phyloP scores from a whole-genome alignment of 129 eudicot genomes.

The Flaveria sonorensis region DNA sequence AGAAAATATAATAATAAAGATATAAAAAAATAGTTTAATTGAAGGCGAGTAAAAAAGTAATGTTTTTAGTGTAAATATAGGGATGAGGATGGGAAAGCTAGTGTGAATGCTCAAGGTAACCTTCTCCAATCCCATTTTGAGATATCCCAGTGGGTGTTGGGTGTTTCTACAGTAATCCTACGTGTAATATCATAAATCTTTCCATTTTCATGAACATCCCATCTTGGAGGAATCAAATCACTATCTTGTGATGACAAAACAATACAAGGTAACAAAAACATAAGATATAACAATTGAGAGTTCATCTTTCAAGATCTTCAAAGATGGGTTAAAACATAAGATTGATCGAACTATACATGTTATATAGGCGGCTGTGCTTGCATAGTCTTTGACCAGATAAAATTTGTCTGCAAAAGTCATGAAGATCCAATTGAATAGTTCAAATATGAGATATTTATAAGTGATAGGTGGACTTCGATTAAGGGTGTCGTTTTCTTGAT shows the following conservation, averaged over 20 bases:
- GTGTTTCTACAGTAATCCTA: slow-evolving; percentile 47
- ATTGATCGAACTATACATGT: not conserved
- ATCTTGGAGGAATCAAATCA: slow-evolving; percentile 38
- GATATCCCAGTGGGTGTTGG: slow-evolving; percentile 46
- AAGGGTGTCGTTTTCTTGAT: slow-evolving; percentile 9
- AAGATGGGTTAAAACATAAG: slow-evolving; percentile 5
- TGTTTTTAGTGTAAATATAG: too few species aligned
- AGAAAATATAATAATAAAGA: too few species aligned
- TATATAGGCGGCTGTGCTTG: not conserved
- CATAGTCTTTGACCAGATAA: not conserved
- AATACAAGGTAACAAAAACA: slow-evolving; percentile 2
- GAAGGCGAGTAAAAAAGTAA: too few species aligned
- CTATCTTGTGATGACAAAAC: slow-evolving; percentile 24
- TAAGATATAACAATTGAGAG: slow-evolving; percentile 7
- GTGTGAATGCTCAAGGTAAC: too few species aligned
- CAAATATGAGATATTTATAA: not conserved
- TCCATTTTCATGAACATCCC: slow-evolving; percentile 60
- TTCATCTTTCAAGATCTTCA: slow-evolving; percentile 21
- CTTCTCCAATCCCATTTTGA: slow-evolving; percentile 37
- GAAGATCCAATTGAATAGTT: not conserved
- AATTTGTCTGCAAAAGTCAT: not conserved
- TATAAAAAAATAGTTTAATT: too few species aligned
- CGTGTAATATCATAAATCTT: slow-evolving; percentile 74
- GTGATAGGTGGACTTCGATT: not conserved
- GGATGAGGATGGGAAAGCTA: too few species aligned